phyloP scores from a whole-genome alignment of 495 filamentous ascomycete genomes.

The Penicillium cataractarum region DNA sequence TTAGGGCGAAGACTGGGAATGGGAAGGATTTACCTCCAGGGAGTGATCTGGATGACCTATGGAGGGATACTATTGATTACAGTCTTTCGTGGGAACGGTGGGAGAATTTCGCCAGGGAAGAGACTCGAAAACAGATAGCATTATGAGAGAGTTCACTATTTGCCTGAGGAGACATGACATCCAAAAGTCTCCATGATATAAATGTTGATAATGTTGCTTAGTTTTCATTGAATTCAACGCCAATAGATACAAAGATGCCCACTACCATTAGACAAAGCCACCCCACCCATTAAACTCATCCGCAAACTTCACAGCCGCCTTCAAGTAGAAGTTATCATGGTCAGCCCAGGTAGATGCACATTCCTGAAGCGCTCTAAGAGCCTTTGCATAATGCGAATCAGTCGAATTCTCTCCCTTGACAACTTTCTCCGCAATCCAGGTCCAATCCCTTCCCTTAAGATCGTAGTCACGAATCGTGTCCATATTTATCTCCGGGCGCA shows the following conservation, averaged over 20 bases:
- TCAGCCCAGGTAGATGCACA: constrained; percentile 84
- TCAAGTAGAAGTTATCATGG: constrained; percentile 72
- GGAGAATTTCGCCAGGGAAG: constrained; percentile 14
- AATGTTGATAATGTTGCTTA: background rate
- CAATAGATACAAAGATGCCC: background rate
- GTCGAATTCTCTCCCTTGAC: constrained; percentile 63
- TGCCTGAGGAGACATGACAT: background rate
- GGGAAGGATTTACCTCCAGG: constrained; percentile 20
- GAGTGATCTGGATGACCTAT: constrained; percentile 23
- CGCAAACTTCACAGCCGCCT: constrained; percentile 76
- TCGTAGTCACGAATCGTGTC: constrained; percentile 64
- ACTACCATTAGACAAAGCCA: constrained; percentile 47
- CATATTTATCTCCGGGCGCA: constrained; percentile 70
- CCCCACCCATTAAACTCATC: constrained; percentile 81
- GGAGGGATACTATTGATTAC: constrained; percentile 26
- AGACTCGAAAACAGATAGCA: constrained; percentile 4
- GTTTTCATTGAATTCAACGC: background rate
- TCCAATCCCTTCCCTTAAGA: constrained; percentile 69
- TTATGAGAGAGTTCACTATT: background rate
- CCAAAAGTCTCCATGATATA: background rate
- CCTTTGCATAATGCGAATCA: constrained; percentile 87
- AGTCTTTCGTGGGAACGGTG: constrained; percentile 28
- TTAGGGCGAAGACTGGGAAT: constrained; percentile 25
- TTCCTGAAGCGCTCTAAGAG: constrained; percentile 72
- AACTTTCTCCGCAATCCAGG: constrained; percentile 69